Conservation (phyloP, 805 yeast genomes). For the Starmerella roubikii region DNA sequence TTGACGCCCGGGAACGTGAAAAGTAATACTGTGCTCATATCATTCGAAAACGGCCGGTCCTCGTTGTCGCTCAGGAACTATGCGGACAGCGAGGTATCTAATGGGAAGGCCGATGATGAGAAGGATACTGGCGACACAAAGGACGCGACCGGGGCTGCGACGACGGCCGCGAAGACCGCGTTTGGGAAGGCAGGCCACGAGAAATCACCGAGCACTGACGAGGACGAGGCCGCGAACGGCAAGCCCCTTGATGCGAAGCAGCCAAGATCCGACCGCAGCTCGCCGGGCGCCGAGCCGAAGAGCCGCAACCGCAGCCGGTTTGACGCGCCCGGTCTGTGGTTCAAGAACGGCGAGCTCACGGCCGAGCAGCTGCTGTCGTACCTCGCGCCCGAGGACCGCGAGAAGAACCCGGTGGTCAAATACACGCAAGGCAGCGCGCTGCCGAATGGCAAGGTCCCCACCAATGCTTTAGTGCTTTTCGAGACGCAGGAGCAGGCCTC, state of each 20-base stretch:
- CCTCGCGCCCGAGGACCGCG: conserved; percentile 26
- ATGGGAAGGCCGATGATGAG: not conserved
- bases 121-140: not conserved
- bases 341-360: conserved; percentile 27
- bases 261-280: not conserved
- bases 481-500: conserved; percentile 27
- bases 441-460: conserved; percentile 21
- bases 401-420: conserved; percentile 23
- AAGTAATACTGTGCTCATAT: not conserved
- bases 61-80: not conserved
- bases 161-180: not conserved
- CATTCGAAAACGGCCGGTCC: not conserved
- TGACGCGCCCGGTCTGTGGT: conserved; percentile 29
- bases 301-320: not conserved
- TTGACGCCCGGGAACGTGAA: not conserved
- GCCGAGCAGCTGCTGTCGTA: conserved; percentile 24
- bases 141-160: not conserved
- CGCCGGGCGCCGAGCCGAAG: not conserved
- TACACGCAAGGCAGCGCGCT: conserved; percentile 18
- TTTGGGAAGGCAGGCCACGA: too few relatives aligned
- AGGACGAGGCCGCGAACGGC: too few relatives aligned
- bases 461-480: conserved; percentile 29
- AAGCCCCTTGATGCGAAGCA: not conserved
- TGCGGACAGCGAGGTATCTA: not conserved
- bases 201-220: not conserved